Evolutionary conservation across 139 green algal species (phyloP).

Genomic region (Closterium sp.): DNA sequence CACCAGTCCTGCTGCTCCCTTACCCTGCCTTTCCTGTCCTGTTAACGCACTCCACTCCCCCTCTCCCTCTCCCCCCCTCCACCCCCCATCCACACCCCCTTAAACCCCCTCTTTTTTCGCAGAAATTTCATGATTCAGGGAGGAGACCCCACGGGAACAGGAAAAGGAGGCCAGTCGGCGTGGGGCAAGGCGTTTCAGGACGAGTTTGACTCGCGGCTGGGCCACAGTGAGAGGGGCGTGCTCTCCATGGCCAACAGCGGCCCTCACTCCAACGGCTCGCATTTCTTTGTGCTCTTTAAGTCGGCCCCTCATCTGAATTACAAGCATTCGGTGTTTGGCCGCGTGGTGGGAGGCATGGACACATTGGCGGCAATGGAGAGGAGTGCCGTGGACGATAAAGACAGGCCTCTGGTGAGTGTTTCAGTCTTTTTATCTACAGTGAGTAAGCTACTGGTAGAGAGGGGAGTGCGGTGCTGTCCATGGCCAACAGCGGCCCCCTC

Average conservation of each 20-base stretch:
- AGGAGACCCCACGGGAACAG: constrained; percentile 92
- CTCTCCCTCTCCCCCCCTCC: background rate
- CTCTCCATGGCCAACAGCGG: constrained; percentile 92
- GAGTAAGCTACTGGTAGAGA: no score
- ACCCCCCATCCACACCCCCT: background rate
- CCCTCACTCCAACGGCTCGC: constrained; percentile 71
- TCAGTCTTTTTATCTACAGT: no score
- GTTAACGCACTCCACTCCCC: background rate
- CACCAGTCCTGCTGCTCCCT: constrained; percentile 59
- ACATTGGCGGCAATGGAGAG: constrained; percentile 81
- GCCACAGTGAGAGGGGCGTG: constrained; percentile 75
- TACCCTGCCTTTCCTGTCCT: background rate
- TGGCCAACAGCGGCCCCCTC: no score
- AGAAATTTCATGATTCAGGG: constrained; percentile 67
- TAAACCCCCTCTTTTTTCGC: background rate
- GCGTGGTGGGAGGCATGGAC: constrained; percentile 83
- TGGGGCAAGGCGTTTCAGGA: constrained; percentile 63
- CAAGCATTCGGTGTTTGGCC: constrained; percentile 84
- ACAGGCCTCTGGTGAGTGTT: constrained; percentile 68
- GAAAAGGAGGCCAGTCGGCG: constrained; percentile 87
- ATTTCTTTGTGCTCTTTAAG: constrained; percentile 88
- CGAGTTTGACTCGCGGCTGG: constrained; percentile 59
- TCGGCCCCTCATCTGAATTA: constrained; percentile 85
- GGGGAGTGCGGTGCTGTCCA: no score
- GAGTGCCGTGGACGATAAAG: constrained; percentile 76